phyloP scores from a whole-genome alignment of 1,284 basidiomycete genomes.

The Schizopora paradoxa region DNA sequence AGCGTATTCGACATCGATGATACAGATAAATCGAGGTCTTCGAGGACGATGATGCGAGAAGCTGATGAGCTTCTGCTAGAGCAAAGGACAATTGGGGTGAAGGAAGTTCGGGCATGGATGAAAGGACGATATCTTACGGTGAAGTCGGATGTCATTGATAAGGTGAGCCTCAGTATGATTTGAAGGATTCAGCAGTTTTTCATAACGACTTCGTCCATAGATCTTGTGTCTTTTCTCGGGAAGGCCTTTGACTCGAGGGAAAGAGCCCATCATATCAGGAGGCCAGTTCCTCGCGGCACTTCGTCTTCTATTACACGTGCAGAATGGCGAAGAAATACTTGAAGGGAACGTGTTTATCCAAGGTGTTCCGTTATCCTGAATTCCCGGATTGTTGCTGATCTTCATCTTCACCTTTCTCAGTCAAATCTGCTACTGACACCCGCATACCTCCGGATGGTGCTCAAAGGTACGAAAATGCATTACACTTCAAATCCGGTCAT shows the following conservation, averaged over 20 bases:
- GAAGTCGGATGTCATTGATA: slow-evolving; percentile 49
- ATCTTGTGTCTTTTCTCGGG: slow-evolving; percentile 59
- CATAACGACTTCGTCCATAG: slow-evolving; percentile 30
- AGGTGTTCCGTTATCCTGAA: too few species aligned
- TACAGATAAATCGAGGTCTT: too few species aligned
- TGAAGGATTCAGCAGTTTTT: slow-evolving; percentile 6
- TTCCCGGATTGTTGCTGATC: too few species aligned
- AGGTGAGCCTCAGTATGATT: slow-evolving; percentile 32
- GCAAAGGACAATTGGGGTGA: slow-evolving; percentile 39
- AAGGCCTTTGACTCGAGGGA: slow-evolving; percentile 43
- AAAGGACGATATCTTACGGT: slow-evolving; percentile 59
- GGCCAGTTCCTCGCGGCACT: slow-evolving; percentile 74
- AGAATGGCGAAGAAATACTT: slow-evolving; percentile 53
- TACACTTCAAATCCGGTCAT: too few species aligned
- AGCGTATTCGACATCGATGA: slow-evolving; percentile 45
- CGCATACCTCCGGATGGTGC: too few species aligned
- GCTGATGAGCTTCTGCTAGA: slow-evolving; percentile 36
- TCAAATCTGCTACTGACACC: too few species aligned
- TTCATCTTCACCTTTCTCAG: too few species aligned
- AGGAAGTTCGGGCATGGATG: slow-evolving; percentile 71
- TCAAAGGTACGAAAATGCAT: too few species aligned
- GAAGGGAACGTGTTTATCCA: slow-evolving; percentile 63
- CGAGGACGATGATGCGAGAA: too few species aligned
- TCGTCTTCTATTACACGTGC: slow-evolving; percentile 58
- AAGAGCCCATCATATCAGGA: slow-evolving; percentile 46